Conservation (phyloP, 2,329 filamentous ascomycete genomes). For the Epichloe brachyelytri region DNA sequence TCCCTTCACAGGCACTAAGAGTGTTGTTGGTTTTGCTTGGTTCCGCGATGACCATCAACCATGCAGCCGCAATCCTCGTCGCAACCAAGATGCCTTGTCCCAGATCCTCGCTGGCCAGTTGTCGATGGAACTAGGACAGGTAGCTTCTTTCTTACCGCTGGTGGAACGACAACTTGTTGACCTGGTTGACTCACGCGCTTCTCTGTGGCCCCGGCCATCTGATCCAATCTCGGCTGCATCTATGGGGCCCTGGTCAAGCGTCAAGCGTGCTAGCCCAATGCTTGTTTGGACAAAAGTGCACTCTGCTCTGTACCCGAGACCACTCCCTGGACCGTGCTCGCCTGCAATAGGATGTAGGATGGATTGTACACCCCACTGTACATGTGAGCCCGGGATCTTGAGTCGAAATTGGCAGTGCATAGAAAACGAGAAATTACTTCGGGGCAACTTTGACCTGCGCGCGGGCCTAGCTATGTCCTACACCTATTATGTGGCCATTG, state of each 20-base stretch:
- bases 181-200: not conserved
- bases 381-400: not conserved
- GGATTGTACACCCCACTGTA: too few relatives aligned
- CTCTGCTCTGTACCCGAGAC: not conserved
- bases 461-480: too few relatives aligned
- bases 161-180: not conserved
- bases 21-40: too few relatives aligned
- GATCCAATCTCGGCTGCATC: conserved; percentile 6
- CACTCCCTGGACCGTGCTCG: not conserved
- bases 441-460: not conserved
- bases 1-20: too few relatives aligned
- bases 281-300: not conserved
- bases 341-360: too few relatives aligned
- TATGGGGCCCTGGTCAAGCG: not conserved
- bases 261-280: not conserved
- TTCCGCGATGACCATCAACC: too few relatives aligned
- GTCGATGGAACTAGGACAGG: not conserved
- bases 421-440: not conserved
- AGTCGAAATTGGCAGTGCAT: not conserved
- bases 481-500: too few relatives aligned
- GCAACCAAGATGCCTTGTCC: too few relatives aligned
- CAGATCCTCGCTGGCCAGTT: too few relatives aligned
- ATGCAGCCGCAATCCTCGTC: too few relatives aligned
- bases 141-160: not conserved
- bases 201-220: not conserved